A percentile compares a stretch with the other conserved stretches of the same genome.
phyloP scores from a whole-genome alignment of 768 basidiomycete genomes.

The Suillus luteus region DNA sequence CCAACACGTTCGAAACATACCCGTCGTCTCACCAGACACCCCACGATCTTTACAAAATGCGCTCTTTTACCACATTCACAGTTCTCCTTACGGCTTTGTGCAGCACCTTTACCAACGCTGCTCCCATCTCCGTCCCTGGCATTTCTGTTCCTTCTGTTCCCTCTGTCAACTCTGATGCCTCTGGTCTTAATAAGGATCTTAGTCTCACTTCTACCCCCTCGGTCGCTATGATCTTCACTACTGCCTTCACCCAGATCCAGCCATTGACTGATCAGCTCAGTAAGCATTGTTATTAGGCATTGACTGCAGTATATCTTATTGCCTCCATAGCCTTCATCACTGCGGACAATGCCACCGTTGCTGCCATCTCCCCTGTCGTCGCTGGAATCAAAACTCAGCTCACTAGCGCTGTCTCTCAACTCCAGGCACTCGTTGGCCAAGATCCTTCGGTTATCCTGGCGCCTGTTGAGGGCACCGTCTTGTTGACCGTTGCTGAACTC shows the following conservation, averaged over 20 bases:
- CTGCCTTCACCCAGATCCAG: slow-evolving; percentile 18
- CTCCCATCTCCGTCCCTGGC: slow-evolving; percentile 24
- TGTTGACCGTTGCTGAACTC: slow-evolving; percentile 30
- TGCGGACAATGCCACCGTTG: slow-evolving; percentile 26
- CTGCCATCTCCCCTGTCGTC: slow-evolving; percentile 24
- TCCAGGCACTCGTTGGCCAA: slow-evolving; percentile 31
- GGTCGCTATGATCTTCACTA: slow-evolving; percentile 22
- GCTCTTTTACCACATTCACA: slow-evolving; percentile 32
- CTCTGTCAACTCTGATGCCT: slow-evolving; percentile 2
- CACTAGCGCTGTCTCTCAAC: slow-evolving; percentile 20
- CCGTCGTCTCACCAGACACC: slow-evolving; percentile 26
- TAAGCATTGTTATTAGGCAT: slow-evolving; percentile 16
- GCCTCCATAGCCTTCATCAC: slow-evolving; percentile 25
- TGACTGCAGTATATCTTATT: slow-evolving; percentile 6
- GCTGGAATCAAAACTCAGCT: slow-evolving; percentile 27
- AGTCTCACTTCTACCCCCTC: background rate
- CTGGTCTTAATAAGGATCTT: background rate
- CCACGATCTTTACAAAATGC: slow-evolving; percentile 40
- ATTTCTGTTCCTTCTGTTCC: slow-evolving; percentile 17
- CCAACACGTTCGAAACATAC: slow-evolving; percentile 13
- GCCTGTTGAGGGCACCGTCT: slow-evolving; percentile 21
- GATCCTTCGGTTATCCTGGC: slow-evolving; percentile 28
- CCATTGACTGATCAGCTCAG: slow-evolving; percentile 26
- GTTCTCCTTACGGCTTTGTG: slow-evolving; percentile 32
- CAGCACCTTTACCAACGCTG: slow-evolving; percentile 29